Evolutionary conservation across 306 rosid genomes (phyloP), one percentile per base, ranked within the genome.

Genomic region (Pueraria montana): DNA sequence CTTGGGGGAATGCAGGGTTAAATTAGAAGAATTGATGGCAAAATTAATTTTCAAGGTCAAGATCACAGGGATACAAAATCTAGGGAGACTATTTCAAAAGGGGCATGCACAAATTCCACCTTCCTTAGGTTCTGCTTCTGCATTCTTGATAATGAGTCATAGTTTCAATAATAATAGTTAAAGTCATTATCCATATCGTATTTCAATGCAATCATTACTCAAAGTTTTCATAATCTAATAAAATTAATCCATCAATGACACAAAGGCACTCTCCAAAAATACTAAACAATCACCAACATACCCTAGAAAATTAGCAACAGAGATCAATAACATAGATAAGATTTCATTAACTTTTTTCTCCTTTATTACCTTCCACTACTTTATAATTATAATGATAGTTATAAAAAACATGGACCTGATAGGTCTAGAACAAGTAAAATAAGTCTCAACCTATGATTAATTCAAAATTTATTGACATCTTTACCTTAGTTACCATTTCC

Each of bases 401-500:
- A 38, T 55, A 36, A n/a, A 52, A 74, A 49, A 20, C 21, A 11
- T 11, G 8, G 13, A 26, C 63, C 46, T 30, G 34, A 48, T 62
- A 62, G 49, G 48, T 30, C 32, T 24, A 61, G 14, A 55, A 36
- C 38, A 75, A 30, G 14, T n/a, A 77, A 63, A 24, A 77, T 27
- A 46, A 63, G 48, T 77, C 21, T 77, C 42, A 40, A 38, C 16
- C 80, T 56, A 72, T 24, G 9, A 16, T 69, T 40, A 23, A 45
- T 58, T 38, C 53, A 74, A 24, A 43, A 30, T 36, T 52, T 21
- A 36, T 36, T 34, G 46, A 61, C 61, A 65, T 34, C 13, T 73
- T 81, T 49, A 38, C 38, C 56, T 21, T 36, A 14, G 36, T 69
- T 56, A 66, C 72, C 70, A 58, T 70, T 70, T 16, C 70, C 59